Percentiles rank a stretch among this genome's conserved stretches.
These are phyloP conservation scores for Basipetospora chlamydospora DNA, from an alignment of 2,329 filamentous ascomycete genomes.

Conservation along the genomic window DNA sequence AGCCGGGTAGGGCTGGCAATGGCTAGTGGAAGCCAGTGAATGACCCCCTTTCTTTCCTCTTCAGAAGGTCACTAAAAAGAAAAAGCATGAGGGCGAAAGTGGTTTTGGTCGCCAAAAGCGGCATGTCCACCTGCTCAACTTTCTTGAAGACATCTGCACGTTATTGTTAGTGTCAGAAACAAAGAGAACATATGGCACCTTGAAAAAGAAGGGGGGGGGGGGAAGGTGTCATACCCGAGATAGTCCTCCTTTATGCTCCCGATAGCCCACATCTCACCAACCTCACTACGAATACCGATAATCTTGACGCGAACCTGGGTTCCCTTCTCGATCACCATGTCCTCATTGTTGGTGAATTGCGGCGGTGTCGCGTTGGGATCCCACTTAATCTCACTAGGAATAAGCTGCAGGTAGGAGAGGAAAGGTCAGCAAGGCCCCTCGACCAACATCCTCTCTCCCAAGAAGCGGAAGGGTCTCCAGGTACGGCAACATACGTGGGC, in stretches of 20 bases:
- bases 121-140: not conserved
- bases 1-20: too few relatives aligned
- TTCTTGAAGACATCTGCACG: constrained; percentile 4
- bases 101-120: not conserved
- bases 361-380: constrained; percentile 94
- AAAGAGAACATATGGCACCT: too few relatives aligned
- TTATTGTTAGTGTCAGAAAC: constrained; percentile 1
- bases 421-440: not conserved
- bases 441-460: too few relatives aligned
- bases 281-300: constrained; percentile 83
- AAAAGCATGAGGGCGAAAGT: too few relatives aligned
- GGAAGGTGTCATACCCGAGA: constrained; percentile 33
- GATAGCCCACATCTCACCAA: constrained; percentile 91
- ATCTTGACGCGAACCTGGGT: constrained; percentile 91
- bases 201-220: not conserved
- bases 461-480: too few relatives aligned
- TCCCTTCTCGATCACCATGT: constrained; percentile 84
- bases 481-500: constrained; percentile 48
- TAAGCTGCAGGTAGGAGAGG: constrained; percentile 44
- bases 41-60: too few relatives aligned
- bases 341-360: constrained; percentile 89
- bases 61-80: too few relatives aligned
- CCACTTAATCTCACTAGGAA: constrained; percentile 83
- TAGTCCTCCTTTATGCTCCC: constrained; percentile 88
- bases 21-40: too few relatives aligned